phyloP scores from a whole-genome alignment of 2,329 filamentous ascomycete species.

The Ophiostoma perfectum region DNA sequence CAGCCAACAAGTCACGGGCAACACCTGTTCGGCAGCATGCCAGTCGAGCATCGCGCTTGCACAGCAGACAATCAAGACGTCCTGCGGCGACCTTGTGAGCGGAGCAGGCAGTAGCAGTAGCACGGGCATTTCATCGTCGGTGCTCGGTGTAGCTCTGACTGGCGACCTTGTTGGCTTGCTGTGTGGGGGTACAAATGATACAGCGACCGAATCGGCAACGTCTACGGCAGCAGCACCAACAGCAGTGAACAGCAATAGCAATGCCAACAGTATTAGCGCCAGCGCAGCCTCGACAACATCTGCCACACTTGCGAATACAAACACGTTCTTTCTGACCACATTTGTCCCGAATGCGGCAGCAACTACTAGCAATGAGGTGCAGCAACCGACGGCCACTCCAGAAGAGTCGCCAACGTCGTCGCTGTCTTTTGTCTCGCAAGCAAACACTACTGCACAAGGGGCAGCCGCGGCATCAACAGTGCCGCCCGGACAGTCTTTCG shows the following conservation, averaged over 20 bases:
- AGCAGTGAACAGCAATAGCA: neutral
- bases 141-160: constrained; percentile 36
- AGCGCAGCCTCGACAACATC: neutral
- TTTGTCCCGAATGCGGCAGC: neutral
- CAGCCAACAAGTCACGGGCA: constrained; percentile 24
- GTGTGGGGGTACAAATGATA: constrained; percentile 29
- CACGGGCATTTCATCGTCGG: constrained; percentile 38
- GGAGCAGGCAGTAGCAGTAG: constrained; percentile 40
- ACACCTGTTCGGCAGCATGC: constrained; percentile 38
- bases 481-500: neutral
- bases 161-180: constrained; percentile 37
- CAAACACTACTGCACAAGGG: too few relatives aligned
- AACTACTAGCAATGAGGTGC: neutral
- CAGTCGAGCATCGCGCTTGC: constrained; percentile 63
- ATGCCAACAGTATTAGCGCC: neutral
- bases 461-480: neutral
- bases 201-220: neutral
- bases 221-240: neutral
- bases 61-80: constrained; percentile 62
- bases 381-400: neutral
- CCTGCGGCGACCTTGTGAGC: constrained; percentile 58
- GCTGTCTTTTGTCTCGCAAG: neutral
- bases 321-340: neutral
- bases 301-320: neutral
- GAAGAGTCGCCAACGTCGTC: neutral